Evolutionary conservation across 2,329 filamentous ascomycete species (phyloP), one percentile per base, ranked within the genome.

Genomic region (Cercospora citrullina): DNA sequence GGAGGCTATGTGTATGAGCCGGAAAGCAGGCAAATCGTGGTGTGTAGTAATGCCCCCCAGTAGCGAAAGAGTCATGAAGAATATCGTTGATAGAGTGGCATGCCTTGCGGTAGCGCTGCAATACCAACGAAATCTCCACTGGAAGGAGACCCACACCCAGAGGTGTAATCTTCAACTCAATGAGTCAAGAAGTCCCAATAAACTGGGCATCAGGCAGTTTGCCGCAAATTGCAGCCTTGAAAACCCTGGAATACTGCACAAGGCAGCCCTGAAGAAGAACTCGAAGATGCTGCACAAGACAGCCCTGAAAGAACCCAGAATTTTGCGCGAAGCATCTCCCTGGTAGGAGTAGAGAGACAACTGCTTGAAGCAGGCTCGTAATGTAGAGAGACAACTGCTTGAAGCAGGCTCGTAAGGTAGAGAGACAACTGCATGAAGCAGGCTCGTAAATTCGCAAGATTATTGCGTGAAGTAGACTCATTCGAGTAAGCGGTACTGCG

Each of bases 21-120:
- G 78, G 76, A 80, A 78, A 81, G 82, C 81, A 84, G 82, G 81
- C 82, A 84, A 82, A 81, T 79, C 81, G 82, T 84, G 82, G 82
- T 68, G 58, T 70, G 16, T 18, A 21, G n/a, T 23, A 57, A 53
- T 8, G 5, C 12, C 59, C 33, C 59, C 59, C 36, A 10, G 59
- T 28, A 39, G 42, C 36, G 16, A 39, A 48, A 31, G 12, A 36
- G n/a, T 31, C 28, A 18, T 12, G 45, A 26, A 26, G 30, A 33
- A 14, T 39, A 1, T 30, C 12, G 53, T n/a, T 14, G 57, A 60
- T 36, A 21, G 36, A 58, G 59, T 60, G 62, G 12, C 55, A 42
- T 60, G 31, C 58, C 58, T 60, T 53, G 48, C 23, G 10, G 21
- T 28, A 53, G 48, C 21, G 48, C 48, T 53, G 45, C 45, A 2